Evolutionary conservation across 2,329 filamentous ascomycete genomes (phyloP).

Genomic region (Neonectria coccinea): DNA sequence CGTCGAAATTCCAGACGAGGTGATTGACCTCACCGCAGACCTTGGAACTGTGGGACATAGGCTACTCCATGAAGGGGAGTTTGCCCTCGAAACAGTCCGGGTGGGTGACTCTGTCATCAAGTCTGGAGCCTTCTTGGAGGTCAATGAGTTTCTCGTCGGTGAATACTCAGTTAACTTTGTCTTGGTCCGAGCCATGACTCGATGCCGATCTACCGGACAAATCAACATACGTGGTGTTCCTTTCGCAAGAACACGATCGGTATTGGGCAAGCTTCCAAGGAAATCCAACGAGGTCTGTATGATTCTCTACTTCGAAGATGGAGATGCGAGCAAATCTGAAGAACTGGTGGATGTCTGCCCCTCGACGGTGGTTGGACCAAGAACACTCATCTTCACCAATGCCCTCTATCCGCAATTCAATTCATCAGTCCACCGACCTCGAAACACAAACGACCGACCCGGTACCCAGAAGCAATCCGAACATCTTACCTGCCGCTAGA

Average conservation of each 20-base stretch:
- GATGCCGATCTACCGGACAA: slow-evolving; percentile 34
- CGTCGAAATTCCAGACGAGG: slow-evolving; percentile 30
- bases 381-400: slow-evolving; percentile 68
- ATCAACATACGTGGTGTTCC: slow-evolving; percentile 54
- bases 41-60: slow-evolving; percentile 18
- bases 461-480: slow-evolving; percentile 46
- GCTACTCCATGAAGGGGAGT: slow-evolving; percentile 41
- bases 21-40: slow-evolving; percentile 52
- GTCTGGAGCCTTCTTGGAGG: slow-evolving; percentile 46
- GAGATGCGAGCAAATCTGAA: slow-evolving; percentile 42
- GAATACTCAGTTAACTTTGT: slow-evolving; percentile 51
- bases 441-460: slow-evolving; percentile 17
- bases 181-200: slow-evolving; percentile 57
- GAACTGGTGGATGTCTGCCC: slow-evolving; percentile 57
- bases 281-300: slow-evolving; percentile 59
- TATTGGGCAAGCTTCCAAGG: slow-evolving; percentile 53
- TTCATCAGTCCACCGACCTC: slow-evolving; percentile 41
- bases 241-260: slow-evolving; percentile 50
- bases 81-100: slow-evolving; percentile 34
- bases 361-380: slow-evolving; percentile 51
- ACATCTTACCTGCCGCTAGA: slow-evolving; percentile 66
- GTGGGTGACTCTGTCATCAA: slow-evolving; percentile 30
- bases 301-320: slow-evolving; percentile 54
- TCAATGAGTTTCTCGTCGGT: slow-evolving; percentile 39
- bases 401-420: slow-evolving; percentile 55